Evolutionary conservation across 2,329 filamentous ascomycete species (phyloP).

Genomic region (Cladosporium sphaerospermum): DNA sequence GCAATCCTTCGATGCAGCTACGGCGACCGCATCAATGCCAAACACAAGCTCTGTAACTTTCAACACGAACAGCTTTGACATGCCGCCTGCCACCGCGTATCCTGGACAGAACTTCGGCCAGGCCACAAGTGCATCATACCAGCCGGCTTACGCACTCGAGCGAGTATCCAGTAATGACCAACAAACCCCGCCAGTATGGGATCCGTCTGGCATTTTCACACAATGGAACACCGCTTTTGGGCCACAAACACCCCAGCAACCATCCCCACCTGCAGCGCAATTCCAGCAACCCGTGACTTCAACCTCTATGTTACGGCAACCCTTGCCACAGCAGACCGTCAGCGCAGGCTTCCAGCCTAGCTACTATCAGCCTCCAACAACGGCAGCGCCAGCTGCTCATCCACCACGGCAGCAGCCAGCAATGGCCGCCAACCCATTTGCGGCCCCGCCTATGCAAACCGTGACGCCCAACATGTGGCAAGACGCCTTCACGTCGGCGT

Average conservation of each 20-base stretch:
- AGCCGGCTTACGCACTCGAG: constrained; percentile 3
- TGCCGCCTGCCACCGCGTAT: constrained; percentile 15
- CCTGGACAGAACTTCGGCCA: constrained; percentile 13
- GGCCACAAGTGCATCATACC: constrained; percentile 2
- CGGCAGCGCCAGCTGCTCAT: neutral
- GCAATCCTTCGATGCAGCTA: neutral
- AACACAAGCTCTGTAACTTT: constrained; percentile 11
- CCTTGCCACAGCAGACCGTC: constrained; percentile 12
- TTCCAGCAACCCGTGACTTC: constrained; percentile 19
- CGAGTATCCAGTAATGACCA: constrained; percentile 6
- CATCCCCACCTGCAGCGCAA: constrained; percentile 34
- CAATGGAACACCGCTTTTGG: constrained; percentile 95
- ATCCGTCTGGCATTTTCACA: constrained; percentile 45
- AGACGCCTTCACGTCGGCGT: constrained; percentile 38
- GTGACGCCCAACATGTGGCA: constrained; percentile 49
- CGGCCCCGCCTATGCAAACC: constrained; percentile 17
- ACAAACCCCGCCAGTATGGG: constrained; percentile 24
- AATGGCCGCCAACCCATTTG: neutral
- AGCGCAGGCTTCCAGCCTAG: constrained; percentile 4
- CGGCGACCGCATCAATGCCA: constrained; percentile 8
- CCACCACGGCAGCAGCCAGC: neutral
- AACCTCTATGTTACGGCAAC: constrained; percentile 32
- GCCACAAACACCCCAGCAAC: constrained; percentile 43
- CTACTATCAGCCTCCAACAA: constrained; percentile 4
- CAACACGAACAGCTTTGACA: constrained; percentile 9